Conservation (phyloP, 768 basidiomycete genomes). For the Amanita rubescens region DNA sequence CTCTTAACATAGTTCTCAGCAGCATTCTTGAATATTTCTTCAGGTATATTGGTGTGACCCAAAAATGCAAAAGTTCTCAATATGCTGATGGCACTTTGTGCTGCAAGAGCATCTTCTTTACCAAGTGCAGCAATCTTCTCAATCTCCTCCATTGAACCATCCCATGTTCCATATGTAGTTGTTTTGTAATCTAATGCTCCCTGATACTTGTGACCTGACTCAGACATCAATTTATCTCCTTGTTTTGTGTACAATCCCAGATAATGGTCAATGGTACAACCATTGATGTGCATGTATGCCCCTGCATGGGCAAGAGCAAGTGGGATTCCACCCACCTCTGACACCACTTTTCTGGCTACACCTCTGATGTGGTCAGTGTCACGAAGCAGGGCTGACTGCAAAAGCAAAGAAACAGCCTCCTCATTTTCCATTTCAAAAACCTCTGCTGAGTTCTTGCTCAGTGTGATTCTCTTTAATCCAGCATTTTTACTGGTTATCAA, state of each 20-base stretch:
- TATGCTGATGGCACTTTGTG: constrained; percentile 13
- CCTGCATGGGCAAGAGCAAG: constrained; percentile 15
- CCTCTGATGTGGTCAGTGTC: background rate
- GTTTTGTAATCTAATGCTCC: constrained; percentile 12
- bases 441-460: background rate
- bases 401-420: constrained; percentile 11
- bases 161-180: constrained; percentile 15
- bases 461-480: background rate
- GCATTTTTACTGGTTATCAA: background rate
- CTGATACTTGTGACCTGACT: constrained; percentile 4
- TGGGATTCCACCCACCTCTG: background rate
- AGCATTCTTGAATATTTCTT: constrained; percentile 11
- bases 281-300: constrained; percentile 8
- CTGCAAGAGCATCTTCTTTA: background rate
- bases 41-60: constrained; percentile 12
- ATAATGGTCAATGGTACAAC: constrained; percentile 11
- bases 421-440: constrained; percentile 11
- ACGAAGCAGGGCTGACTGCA: constrained; percentile 8
- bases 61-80: constrained; percentile 12
- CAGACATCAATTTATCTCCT: constrained; percentile 7
- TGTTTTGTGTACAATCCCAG: constrained; percentile 6
- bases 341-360: background rate
- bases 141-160: constrained; percentile 12
- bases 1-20: background rate
- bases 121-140: constrained; percentile 6